phyloP scores from a whole-genome alignment of 257 asterid species.

The Solanum ossicruentum region DNA sequence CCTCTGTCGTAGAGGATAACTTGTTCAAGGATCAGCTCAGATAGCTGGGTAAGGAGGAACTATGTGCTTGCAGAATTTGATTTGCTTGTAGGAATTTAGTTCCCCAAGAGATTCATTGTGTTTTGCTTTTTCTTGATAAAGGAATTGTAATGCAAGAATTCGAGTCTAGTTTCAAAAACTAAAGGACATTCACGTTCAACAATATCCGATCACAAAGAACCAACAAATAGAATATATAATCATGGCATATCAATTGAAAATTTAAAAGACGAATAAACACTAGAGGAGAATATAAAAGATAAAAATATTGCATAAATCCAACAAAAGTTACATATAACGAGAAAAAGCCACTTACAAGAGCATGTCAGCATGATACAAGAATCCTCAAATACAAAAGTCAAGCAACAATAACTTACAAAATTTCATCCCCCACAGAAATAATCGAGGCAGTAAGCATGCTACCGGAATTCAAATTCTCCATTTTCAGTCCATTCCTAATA shows the following conservation, averaged over 20 bases:
- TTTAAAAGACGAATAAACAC: not conserved
- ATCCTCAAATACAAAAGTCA: not conserved
- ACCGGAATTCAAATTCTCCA: constrained; percentile 21
- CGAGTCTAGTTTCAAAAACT: not conserved
- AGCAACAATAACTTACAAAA: constrained; percentile 53
- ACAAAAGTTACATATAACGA: not conserved
- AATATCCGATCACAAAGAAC: not conserved
- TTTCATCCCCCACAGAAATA: constrained; percentile 81
- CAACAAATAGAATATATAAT: not conserved
- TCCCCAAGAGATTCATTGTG: not conserved
- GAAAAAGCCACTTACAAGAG: not conserved
- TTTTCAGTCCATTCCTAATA: constrained; percentile 41
- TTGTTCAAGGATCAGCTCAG: not conserved
- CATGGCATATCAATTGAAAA: not conserved
- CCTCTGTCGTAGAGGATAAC: not conserved
- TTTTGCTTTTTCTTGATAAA: not conserved
- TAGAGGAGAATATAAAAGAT: not conserved
- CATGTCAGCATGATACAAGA: not conserved
- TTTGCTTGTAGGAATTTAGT: not conserved
- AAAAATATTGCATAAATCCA: not conserved
- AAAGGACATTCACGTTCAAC: not conserved
- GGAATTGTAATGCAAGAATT: not conserved
- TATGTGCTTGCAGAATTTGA: not conserved
- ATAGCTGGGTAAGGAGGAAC: not conserved
- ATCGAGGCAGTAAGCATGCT: constrained; percentile 52